Evolutionary conservation across 352 stramenopile species (phyloP).

Genomic region (Pythium phragmitis): DNA sequence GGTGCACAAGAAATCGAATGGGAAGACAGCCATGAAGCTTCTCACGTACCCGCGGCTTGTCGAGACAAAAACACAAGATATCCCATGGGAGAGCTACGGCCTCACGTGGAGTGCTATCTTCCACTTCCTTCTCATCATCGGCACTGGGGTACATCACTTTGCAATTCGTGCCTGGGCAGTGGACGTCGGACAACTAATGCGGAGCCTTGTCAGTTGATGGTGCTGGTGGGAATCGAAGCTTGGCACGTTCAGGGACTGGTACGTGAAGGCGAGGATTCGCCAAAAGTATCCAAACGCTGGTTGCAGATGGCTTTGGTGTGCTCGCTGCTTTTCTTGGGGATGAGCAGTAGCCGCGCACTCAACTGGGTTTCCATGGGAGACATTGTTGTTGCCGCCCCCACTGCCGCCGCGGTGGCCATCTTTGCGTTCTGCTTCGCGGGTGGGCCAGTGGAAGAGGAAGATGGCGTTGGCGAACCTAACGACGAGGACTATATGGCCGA

Average conservation of each 20-base stretch:
- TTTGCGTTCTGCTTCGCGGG: conserved; percentile 17
- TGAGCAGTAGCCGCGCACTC: conserved; percentile 4
- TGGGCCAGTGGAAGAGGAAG: conserved; percentile 16
- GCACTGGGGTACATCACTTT: conserved; percentile 14
- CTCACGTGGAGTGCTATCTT: conserved; percentile 9
- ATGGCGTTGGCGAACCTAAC: neutral
- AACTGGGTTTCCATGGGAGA: conserved; percentile 9
- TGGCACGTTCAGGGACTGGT: conserved; percentile 11
- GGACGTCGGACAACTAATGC: neutral
- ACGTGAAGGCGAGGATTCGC: neutral
- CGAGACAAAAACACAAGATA: neutral
- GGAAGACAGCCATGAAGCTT: conserved; percentile 22
- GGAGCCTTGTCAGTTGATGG: conserved; percentile 17
- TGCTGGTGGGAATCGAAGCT: conserved; percentile 15
- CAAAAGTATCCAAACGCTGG: conserved; percentile 13
- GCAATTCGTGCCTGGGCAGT: neutral
- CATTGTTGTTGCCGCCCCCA: conserved; percentile 10
- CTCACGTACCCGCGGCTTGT: conserved; percentile 18
- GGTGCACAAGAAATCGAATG: conserved; percentile 18
- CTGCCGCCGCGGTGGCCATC: conserved; percentile 3
- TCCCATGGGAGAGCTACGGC: conserved; percentile 12
- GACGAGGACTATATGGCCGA: conserved; percentile 18
- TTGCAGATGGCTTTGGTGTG: conserved; percentile 12
- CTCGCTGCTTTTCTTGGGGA: conserved; percentile 10
- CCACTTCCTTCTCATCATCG: conserved; percentile 24